Percentiles rank a stretch among this genome's conserved stretches.
These are phyloP conservation scores for Diaporthe helianthi DNA, from an alignment of 2,329 filamentous ascomycete species.

Conservation along the genomic window DNA sequence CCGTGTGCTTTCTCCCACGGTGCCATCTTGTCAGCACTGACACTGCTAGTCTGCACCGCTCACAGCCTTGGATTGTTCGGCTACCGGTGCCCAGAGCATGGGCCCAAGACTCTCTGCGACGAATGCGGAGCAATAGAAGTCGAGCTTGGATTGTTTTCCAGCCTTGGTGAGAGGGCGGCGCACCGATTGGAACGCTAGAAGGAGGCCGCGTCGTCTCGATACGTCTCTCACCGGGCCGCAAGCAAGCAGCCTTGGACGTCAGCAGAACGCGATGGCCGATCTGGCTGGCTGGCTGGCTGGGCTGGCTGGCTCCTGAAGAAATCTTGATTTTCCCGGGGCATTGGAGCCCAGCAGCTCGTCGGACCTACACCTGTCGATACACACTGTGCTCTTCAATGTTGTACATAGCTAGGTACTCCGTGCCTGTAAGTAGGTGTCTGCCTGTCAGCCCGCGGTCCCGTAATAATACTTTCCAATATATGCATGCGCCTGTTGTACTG, in stretches of 20 bases:
- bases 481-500: not conserved
- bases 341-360: not conserved
- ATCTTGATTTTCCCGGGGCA: not conserved
- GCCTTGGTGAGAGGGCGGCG: constrained; percentile 6
- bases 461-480: not conserved
- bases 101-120: constrained; percentile 6
- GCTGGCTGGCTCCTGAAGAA: not conserved
- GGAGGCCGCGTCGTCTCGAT: not conserved
- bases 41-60: not conserved
- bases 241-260: no score
- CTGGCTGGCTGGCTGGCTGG: no score
- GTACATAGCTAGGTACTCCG: no score
- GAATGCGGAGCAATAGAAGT: not conserved
- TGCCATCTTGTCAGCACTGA: constrained; percentile 11
- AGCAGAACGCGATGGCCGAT: not conserved
- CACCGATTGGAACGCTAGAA: constrained; percentile 19
- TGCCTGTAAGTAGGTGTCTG: no score
- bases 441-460: constrained; percentile 17
- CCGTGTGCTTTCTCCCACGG: not conserved
- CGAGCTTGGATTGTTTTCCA: not conserved
- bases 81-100: not conserved
- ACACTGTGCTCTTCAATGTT: no score
- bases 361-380: not conserved
- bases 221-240: not conserved
- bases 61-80: no score